Percentiles rank a stretch among this genome's conserved stretches.
Conservation (phyloP, 331 rosid species). For the Phaseolus coccineus region DNA sequence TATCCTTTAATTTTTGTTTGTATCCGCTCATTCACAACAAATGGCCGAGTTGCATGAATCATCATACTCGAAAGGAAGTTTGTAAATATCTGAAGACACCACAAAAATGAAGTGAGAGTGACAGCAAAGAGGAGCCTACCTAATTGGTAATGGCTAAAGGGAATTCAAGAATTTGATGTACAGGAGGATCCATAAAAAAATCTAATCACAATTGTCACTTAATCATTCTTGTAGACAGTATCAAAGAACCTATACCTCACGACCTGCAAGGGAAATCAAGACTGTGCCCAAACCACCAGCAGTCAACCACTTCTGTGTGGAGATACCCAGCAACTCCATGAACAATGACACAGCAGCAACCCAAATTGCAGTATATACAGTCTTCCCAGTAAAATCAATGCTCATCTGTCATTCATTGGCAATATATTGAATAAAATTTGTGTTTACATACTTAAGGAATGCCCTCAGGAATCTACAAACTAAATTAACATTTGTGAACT, state of each 20-base stretch:
- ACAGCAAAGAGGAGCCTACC: constrained; percentile 15
- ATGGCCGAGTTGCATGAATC: constrained; percentile 92
- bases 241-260: constrained; percentile 69
- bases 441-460: constrained; percentile 5
- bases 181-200: neutral
- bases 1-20: constrained; percentile 91
- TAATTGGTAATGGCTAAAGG: constrained; percentile 14
- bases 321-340: constrained; percentile 94
- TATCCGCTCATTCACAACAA: constrained; percentile 93
- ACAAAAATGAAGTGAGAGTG: constrained; percentile 43
- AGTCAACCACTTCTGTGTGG: constrained; percentile 92
- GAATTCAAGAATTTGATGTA: constrained; percentile 23
- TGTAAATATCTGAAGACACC: constrained; percentile 79
- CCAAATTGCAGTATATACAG: constrained; percentile 91
- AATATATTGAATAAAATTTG: constrained; percentile 38
- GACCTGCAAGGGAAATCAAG: constrained; percentile 92
- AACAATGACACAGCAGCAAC: constrained; percentile 88
- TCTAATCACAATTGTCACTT: constrained; percentile 16
- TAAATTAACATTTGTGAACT: constrained; percentile 26
- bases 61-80: constrained; percentile 96
- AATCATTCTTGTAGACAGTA: neutral
- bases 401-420: constrained; percentile 67
- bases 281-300: constrained; percentile 99
- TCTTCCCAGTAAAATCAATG: constrained; percentile 86
- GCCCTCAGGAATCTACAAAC: constrained; percentile 18